These are phyloP conservation scores for Neurospora sp. DNA, from an alignment of 495 filamentous ascomycete species.

Conservation along the genomic window DNA sequence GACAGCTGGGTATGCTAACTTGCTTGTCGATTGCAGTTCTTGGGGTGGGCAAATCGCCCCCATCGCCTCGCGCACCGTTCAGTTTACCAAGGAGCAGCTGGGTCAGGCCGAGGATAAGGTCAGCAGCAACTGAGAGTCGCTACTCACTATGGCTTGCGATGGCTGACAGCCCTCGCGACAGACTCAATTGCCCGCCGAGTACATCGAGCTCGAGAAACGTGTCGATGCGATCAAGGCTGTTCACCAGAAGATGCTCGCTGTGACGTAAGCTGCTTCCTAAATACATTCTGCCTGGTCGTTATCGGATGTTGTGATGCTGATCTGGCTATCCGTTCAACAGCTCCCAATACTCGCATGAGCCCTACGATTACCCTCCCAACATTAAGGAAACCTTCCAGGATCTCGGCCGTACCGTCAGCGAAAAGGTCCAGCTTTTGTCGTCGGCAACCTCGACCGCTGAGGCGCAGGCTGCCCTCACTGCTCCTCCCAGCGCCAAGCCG, in stretches of 20 bases:
- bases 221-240: constrained; percentile 96
- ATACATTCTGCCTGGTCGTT: not conserved
- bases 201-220: constrained; percentile 96
- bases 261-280: constrained; percentile 60
- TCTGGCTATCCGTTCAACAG: constrained; percentile 32
- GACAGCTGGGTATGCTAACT: not conserved
- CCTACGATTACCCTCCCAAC: constrained; percentile 99
- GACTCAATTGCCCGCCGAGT: constrained; percentile 95
- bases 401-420: constrained; percentile 86
- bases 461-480: constrained; percentile 86
- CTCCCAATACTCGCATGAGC: constrained; percentile 89
- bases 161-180: constrained; percentile 20
- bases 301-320: not conserved
- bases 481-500: constrained; percentile 82
- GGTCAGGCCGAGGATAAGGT: constrained; percentile 94
- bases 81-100: constrained; percentile 94
- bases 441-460: constrained; percentile 77
- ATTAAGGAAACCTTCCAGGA: constrained; percentile 96
- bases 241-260: constrained; percentile 90
- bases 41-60: constrained; percentile 59
- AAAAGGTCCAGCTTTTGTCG: constrained; percentile 87
- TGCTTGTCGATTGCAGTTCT: constrained; percentile 20
- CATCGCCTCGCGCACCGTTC: constrained; percentile 86
- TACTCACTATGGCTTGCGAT: constrained; percentile 1
- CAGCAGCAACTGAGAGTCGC: constrained; percentile 9